Conservation (phyloP, 1,139 yeast genomes). For the Saccharomyces pastorianus region DNA sequence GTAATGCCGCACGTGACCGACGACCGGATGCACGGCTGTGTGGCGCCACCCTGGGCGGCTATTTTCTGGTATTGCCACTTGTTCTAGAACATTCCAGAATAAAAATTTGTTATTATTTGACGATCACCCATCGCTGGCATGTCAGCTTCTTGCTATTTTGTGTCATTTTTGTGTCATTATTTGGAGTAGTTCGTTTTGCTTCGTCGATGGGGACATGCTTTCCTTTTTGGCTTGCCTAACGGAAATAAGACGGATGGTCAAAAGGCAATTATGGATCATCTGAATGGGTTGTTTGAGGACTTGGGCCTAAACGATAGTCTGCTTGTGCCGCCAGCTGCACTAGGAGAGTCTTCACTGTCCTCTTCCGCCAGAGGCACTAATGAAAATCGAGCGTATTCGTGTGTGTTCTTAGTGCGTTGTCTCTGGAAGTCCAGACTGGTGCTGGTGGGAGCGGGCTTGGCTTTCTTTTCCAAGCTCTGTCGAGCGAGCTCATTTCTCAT, state of each 20-base stretch:
- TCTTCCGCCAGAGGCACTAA: slow-evolving; percentile 19
- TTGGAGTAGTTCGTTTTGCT: neutral
- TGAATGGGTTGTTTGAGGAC: neutral
- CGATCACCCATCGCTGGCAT: too few relatives aligned
- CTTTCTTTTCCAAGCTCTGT: neutral
- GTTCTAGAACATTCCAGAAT: neutral
- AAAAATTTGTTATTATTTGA: too few relatives aligned
- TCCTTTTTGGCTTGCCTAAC: neutral
- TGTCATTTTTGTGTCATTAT: neutral
- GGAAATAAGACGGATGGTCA: neutral
- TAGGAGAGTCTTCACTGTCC: slow-evolving; percentile 33
- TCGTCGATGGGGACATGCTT: neutral
- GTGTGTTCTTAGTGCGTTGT: slow-evolving; percentile 7
- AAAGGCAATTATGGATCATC: neutral
- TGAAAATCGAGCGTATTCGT: slow-evolving; percentile 7
- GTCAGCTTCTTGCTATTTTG: neutral
- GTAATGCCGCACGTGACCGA: slow-evolving; percentile 1
- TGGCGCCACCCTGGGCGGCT: neutral
- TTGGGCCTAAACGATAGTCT: neutral
- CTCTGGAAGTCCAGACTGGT: slow-evolving; percentile 1
- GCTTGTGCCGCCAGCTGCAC: neutral
- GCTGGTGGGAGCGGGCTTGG: neutral
- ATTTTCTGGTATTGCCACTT: neutral
- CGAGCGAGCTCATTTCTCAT: neutral
- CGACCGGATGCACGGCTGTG: neutral